Evolutionary conservation across 2,329 filamentous ascomycete species (phyloP).

Genomic region (Curvularia spicifera): DNA sequence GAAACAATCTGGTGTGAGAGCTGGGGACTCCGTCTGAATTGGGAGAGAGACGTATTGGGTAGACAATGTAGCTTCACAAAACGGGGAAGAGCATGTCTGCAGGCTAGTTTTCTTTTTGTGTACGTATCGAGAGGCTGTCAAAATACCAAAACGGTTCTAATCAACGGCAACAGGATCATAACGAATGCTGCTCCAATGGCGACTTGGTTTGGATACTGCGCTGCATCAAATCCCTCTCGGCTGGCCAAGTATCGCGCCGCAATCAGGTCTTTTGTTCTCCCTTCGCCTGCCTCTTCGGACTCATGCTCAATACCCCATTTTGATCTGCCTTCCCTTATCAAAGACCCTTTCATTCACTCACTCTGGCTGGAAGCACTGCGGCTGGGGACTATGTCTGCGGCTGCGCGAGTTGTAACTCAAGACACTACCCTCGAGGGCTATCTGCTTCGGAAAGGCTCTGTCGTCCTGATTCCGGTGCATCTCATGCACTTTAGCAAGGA

Average conservation of each 20-base stretch:
- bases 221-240: neutral
- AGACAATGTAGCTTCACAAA: constrained; percentile 1
- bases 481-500: neutral
- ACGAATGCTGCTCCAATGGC: constrained; percentile 4
- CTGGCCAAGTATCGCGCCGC: neutral
- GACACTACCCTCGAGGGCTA: neutral
- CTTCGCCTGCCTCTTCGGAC: neutral
- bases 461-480: constrained; percentile 1
- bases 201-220: constrained; percentile 5
- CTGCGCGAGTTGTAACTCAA: constrained; percentile 1
- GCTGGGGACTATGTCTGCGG: constrained; percentile 1
- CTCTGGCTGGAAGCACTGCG: constrained; percentile 1
- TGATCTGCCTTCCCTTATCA: neutral
- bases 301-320: neutral
- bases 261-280: neutral
- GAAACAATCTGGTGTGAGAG: neutral
- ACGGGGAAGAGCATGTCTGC: constrained; percentile 2
- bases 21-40: constrained; percentile 4
- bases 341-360: neutral
- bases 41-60: constrained; percentile 1
- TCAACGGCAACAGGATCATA: neutral
- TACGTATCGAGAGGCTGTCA: neutral
- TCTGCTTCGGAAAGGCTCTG: neutral
- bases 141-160: neutral
- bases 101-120: constrained; percentile 3